Base-by-base conservation (phyloP, 306 rosid genomes). In the Vachellia collinsii region DNA sequence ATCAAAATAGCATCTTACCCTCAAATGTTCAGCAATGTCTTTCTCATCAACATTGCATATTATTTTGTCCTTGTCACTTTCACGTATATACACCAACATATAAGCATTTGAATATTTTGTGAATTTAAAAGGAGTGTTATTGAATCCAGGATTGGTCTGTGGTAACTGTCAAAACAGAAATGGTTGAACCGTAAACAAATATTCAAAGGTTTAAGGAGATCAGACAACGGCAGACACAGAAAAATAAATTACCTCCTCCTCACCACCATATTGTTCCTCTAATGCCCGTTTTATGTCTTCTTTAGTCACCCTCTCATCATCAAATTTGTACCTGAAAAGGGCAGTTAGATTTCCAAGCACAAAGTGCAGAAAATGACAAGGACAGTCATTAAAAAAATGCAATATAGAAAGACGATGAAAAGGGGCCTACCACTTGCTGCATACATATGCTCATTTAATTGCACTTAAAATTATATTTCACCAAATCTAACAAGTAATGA, bases 221-320 rank as follows among this genome's bases (percentile, higher is more conserved):
- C 67, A 58, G 77, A 73, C 19, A 62, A 71, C 39, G 70, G 56
- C 25, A 23, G 80, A 22, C 43, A 71, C 64, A 56, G 59, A 29
- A 68, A 80, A 80, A 75, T 7, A 39, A 71, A 71, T 34, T 88
- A 94, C 98, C 98, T 94, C 98, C 75, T 94, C 98, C 87, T 94
- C 97, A 77, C 97, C 98, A 77, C 98, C 98, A 83, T 94, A 94
- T 82, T 94, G 98, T 86, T 94, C 98, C 92, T 94, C 98, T 25
- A 92, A 59, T 64, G 97, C 98, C 81, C 97, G 87, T 84, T 94
- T 94, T 38, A 87, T 83, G 83, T 94, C 98, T 87, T 94, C 98
- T 85, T 94, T 94, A 12, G 98, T 94, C 38, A 94, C 98, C 72
- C 97, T 87, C 78, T 94, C 98, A 76, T 94, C 98, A 19, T 94